Evolutionary conservation across 495 filamentous ascomycete species (phyloP).

Genomic region (Hypoxylon trugodes): DNA sequence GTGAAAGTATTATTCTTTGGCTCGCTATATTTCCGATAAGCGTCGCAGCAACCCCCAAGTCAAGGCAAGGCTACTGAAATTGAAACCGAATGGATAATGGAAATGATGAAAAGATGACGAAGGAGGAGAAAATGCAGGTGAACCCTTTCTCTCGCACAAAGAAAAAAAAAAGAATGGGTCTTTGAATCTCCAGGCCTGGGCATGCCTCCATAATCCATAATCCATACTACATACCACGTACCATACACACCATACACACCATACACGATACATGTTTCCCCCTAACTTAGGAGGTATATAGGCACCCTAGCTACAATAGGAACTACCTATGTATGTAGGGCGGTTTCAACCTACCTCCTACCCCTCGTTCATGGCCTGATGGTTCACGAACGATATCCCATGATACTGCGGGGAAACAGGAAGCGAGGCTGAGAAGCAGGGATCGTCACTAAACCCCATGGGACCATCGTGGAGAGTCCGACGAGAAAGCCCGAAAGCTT

Average conservation of each 20-base stretch:
- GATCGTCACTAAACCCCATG: conserved; percentile 14
- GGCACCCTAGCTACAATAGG: conserved; percentile 5
- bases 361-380: conserved; percentile 32
- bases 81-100: conserved; percentile 8
- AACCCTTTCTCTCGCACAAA: conserved; percentile 19
- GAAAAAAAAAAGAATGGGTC: conserved; percentile 23
- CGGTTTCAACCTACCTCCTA: conserved; percentile 14
- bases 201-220: too few relatives aligned
- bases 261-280: too few relatives aligned
- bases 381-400: conserved; percentile 28
- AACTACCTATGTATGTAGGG: conserved; percentile 5
- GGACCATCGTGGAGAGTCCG: background rate
- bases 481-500: background rate
- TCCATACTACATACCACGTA: too few relatives aligned
- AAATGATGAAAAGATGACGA: conserved; percentile 18
- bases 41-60: background rate
- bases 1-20: background rate
- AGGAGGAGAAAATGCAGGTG: conserved; percentile 19
- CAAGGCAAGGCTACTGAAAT: background rate
- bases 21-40: background rate
- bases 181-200: too few relatives aligned
- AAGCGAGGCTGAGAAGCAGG: conserved; percentile 26
- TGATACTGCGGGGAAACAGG: conserved; percentile 27
- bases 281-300: conserved; percentile 1
- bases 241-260: too few relatives aligned